Evolutionary conservation across 2,329 filamentous ascomycete genomes (phyloP).

Genomic region (Fusarium ambrosium): DNA sequence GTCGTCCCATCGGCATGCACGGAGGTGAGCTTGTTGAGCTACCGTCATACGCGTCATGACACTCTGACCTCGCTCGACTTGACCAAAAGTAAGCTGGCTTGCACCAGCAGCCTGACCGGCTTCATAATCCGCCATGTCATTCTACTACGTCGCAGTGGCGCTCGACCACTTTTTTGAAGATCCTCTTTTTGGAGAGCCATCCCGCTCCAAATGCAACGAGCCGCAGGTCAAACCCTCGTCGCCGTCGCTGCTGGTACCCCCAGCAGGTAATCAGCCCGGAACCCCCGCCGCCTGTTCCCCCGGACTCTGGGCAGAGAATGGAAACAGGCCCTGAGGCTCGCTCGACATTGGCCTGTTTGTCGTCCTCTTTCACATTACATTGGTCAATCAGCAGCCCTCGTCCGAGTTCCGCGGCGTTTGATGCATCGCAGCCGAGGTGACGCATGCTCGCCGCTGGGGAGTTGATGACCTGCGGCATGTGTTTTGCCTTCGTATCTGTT

Average conservation of each 20-base stretch:
- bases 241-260: background rate
- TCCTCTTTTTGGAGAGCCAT: conserved; percentile 2
- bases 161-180: background rate
- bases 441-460: conserved; percentile 5
- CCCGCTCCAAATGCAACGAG: conserved; percentile 29
- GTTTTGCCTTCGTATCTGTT: conserved; percentile 18
- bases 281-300: conserved; percentile 26
- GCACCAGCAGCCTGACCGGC: background rate
- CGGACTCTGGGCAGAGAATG: conserved; percentile 16
- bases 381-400: conserved; percentile 21
- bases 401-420: conserved; percentile 18
- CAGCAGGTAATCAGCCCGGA: conserved; percentile 8
- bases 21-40: conserved; percentile 19
- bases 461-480: conserved; percentile 30
- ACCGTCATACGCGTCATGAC: conserved; percentile 2
- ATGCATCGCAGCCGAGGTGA: conserved; percentile 36
- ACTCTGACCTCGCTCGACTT: background rate
- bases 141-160: conserved; percentile 1
- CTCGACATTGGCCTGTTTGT: conserved; percentile 22
- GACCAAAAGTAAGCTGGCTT: background rate
- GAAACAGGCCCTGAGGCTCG: conserved; percentile 22
- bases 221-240: conserved; percentile 32
- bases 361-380: conserved; percentile 19
- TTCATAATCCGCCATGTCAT: background rate
- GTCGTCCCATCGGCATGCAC: conserved; percentile 3